Evolutionary conservation across 257 asterid species (phyloP).

Genomic region (Perilla frutescens): DNA sequence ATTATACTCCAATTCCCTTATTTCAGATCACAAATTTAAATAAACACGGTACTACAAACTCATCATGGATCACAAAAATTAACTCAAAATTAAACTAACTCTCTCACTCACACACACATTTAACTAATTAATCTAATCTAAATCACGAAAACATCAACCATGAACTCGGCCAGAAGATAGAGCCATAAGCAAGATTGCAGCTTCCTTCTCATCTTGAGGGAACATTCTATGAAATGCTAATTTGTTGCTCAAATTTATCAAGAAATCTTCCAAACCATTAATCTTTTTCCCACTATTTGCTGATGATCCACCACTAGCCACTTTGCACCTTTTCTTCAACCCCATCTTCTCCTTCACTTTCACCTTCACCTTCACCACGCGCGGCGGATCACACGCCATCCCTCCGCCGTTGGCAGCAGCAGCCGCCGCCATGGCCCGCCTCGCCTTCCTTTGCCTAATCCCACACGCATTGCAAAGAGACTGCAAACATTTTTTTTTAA

Average conservation of each 20-base stretch:
- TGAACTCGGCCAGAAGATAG: constrained; percentile 85
- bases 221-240: constrained; percentile 68
- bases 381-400: constrained; percentile 27
- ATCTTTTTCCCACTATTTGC: constrained; percentile 35
- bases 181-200: constrained; percentile 93
- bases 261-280: constrained; percentile 72
- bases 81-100: not conserved
- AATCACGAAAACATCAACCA: constrained; percentile 50
- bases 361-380: constrained; percentile 56
- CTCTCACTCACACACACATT: constrained; percentile 3
- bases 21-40: too few relatives aligned
- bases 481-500: constrained; percentile 40
- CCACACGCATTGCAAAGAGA: constrained; percentile 99
- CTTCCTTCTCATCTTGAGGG: constrained; percentile 95
- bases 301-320: constrained; percentile 23
- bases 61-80: constrained; percentile 25
- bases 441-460: constrained; percentile 90
- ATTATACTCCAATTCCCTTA: not conserved
- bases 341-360: constrained; percentile 43
- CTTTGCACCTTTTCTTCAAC: constrained; percentile 64
- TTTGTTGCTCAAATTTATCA: constrained; percentile 70
- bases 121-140: constrained; percentile 1
- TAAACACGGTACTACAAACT: too few relatives aligned
- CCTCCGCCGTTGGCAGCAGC: constrained; percentile 32
- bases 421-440: constrained; percentile 80